These are phyloP conservation scores for Setomelanomma holmii DNA, from an alignment of 2,329 filamentous ascomycete species.

Conservation along the genomic window DNA sequence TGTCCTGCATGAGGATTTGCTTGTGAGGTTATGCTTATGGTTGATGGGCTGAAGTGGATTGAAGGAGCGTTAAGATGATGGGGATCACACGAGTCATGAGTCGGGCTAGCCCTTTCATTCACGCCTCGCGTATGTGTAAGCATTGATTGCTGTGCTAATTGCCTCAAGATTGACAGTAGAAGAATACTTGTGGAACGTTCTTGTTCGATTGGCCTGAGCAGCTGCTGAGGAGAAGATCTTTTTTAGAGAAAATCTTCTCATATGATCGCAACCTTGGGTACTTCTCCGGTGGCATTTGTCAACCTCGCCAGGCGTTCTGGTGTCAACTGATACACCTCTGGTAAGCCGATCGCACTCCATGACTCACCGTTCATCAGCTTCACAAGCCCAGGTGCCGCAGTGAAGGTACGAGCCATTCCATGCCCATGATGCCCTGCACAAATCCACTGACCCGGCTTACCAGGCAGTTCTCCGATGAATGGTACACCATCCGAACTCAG, in stretches of 20 bases:
- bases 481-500: slow-evolving; percentile 35
- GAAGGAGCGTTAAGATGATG: not conserved
- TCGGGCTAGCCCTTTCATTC: too few relatives aligned
- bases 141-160: not conserved
- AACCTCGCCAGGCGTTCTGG: slow-evolving; percentile 19
- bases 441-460: slow-evolving; percentile 33
- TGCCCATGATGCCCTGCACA: slow-evolving; percentile 39
- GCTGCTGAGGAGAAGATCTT: too few relatives aligned
- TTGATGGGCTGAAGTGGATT: too few relatives aligned
- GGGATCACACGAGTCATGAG: not conserved
- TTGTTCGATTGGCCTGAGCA: too few relatives aligned
- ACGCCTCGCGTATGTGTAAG: too few relatives aligned
- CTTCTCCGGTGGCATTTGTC: not conserved
- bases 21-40: too few relatives aligned
- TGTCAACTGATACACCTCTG: slow-evolving; percentile 32
- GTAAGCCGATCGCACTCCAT: slow-evolving; percentile 28
- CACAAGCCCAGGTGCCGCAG: slow-evolving; percentile 34
- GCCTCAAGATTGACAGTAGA: too few relatives aligned
- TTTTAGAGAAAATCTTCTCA: slow-evolving; percentile 2
- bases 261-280: slow-evolving; percentile 13
- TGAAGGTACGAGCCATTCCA: slow-evolving; percentile 38
- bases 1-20: too few relatives aligned
- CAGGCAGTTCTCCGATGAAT: slow-evolving; percentile 32
- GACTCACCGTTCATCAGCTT: slow-evolving; percentile 29
- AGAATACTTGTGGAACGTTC: too few relatives aligned